Base-by-base conservation (phyloP, 1,284 basidiomycete genomes). In the Irpex sp. region DNA sequence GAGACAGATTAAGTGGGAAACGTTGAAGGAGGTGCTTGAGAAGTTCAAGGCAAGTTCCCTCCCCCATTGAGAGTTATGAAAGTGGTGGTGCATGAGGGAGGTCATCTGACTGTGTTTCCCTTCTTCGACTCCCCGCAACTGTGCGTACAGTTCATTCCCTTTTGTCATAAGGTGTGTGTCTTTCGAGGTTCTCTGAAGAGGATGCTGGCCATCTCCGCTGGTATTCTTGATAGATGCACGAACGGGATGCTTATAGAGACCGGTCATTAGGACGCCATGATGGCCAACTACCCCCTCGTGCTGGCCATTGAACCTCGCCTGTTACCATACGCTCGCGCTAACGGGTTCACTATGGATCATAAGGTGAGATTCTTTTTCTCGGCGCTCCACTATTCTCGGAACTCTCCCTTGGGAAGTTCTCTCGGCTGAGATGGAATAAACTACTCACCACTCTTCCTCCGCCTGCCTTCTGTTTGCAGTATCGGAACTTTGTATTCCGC, bases 401-500 rank as follows among this genome's bases (percentile, higher is more conserved):
- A 35, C 51, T 58, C 36, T 48, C 42, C 65, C 23, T 45, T 45
- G 12, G 39, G 39, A n/a, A 45, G 39, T 14, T 14, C 39, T 45
- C 39, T 45, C 39, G 12, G n/a, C 39, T 45, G 1, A 45, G 39
- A 14, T 33, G 28, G 28, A 33, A 33, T 33, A 33, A 33, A 7
- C 28, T 33, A 33, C 28, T 33, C 28, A 33, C 28, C 28, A 33
- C 28, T 33, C 28, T 33, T 33, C 49, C 21, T 23, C n/a, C 49
- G 19, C 18, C 7, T 7, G 28, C 28, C 6, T 7, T 33, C 28
- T 12, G 33, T 28, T 19, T 10, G 10, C 35, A 90, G 88, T 89
- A 91, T 69, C 87, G 88, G 55, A 85, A 91, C 69, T 91, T 90
- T 66, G 83, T 91, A 10, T 90, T 90, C 70, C 86, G 88, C 59